Evolutionary conservation across 352 stramenopile genomes (phyloP), one percentile per base, ranked within the genome.

Genomic region (Phytophthora syringae): DNA sequence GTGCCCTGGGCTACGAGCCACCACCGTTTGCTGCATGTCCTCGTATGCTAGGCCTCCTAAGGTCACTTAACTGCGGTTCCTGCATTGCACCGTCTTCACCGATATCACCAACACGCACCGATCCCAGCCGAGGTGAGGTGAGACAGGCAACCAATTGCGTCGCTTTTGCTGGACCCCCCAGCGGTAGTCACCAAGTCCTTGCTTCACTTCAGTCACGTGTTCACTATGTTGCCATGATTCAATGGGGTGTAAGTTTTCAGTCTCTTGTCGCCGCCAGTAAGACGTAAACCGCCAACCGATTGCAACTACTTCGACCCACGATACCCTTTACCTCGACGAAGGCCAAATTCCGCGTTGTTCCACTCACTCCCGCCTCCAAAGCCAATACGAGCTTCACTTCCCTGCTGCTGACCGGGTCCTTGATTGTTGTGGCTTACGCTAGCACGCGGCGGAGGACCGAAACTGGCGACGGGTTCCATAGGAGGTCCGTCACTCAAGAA

Each of bases 331-430:
- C 85, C 85, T 12, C 85, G 85, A 52, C 82, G 79, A 13, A 94
- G 70, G 0, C 85, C 85, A 53, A 94, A 94, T 70, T 94, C 85
- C 36, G 82, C 85, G 58, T 94, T 94, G 71, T 94, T 94, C 85
- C 85, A 94, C 67, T 94, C 86, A 36, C 72, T 83, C 16, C 82
- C 82, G 16, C 74, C 72, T 22, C 86, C 86, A 59, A 83, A 94
- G 27, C 82, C 82, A 5, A 80, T 76, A 27, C 82, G 74, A 24
- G 54, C 63, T 3, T 77, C 60, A 21, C 77, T 73, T 1, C 43
- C 62, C 37, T 73, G 50, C 44, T 74, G 50, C 48, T 67, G 61
- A 2, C 25, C 57, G 15, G 32, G 13, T 37, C 16, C 44, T 62
- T 67, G 70, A 42, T 53, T 74, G 13, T 52, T 51, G 28, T 73